These are phyloP conservation scores for Fragilaria crotonensis DNA, from an alignment of 108 stramenopile species.

Conservation along the genomic window DNA sequence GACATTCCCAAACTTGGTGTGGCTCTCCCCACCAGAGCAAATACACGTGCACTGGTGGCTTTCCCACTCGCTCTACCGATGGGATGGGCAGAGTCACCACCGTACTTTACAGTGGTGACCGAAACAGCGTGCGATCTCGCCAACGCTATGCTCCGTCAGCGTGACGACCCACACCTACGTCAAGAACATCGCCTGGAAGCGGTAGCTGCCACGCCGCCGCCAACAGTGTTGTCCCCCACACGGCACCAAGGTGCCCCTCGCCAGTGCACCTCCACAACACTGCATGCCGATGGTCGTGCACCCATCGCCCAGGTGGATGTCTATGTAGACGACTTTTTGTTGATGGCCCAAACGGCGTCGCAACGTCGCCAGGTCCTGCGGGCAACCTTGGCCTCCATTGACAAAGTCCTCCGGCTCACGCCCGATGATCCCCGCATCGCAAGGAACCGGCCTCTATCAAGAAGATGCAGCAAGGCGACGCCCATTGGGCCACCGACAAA, in stretches of 20 bases:
- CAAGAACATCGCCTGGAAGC: neutral
- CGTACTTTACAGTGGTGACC: constrained; percentile 10
- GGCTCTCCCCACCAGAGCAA: constrained; percentile 1
- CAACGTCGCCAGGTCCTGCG: neutral
- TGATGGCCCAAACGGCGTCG: constrained; percentile 1
- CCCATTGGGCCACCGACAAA: constrained; percentile 12
- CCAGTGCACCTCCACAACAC: no score
- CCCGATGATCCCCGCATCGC: neutral
- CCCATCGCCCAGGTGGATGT: constrained; percentile 10
- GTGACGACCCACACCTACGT: neutral
- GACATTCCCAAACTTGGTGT: constrained; percentile 3
- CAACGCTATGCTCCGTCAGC: neutral
- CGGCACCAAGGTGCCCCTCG: constrained; percentile 12
- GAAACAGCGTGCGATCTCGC: no score
- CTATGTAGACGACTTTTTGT: constrained; percentile 26
- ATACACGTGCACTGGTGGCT: neutral
- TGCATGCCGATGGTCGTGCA: neutral
- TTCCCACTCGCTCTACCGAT: no score
- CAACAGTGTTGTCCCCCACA: no score
- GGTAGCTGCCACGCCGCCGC: constrained; percentile 16
- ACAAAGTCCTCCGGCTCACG: constrained; percentile 17
- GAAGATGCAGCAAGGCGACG: constrained; percentile 4
- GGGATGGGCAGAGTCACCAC: constrained; percentile 31
- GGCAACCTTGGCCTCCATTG: constrained; percentile 7
- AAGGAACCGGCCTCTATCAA: neutral